Evolutionary conservation across 116 monocot genomes (phyloP), one percentile per base, ranked within the genome.

Genomic region (Papilionanthe hybrid): DNA sequence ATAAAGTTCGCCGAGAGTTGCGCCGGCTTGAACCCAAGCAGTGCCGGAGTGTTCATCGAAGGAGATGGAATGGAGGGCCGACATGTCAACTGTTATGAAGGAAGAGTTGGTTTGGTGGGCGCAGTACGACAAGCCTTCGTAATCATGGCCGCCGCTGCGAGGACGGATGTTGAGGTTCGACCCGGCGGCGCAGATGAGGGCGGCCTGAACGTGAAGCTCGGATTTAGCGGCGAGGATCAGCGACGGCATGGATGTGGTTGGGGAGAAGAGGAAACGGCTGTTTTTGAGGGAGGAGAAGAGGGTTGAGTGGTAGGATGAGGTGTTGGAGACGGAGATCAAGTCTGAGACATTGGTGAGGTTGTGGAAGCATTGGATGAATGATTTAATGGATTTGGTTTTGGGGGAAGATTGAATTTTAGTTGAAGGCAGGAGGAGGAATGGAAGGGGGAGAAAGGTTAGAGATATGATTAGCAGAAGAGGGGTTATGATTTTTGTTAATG

Each of bases 81-180:
- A 78, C 9, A 87, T 58, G 44, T 87, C 84, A 47, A 87, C 6
- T 18, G 79, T 43, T 22, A 81, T 56, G 75, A 87, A 84, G 1
- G 9, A 17, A 15, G 56, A 1, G 8, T 42, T 10, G 0, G 18
- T 19, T 10, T 72, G 49, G 2, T 3, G 5, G n/a, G 84, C 75
- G 20, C 45, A 72, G 76, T 87, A 87, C 3, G 87, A 87, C 81
- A 84, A 60, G 56, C 79, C 84, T 68, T 87, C 87, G 66, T 87
- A 87, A 73, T 87, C 87, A 41, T 87, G 87, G 2, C 87, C 87
- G 53, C 87, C 87, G 79, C 87, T 87, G 13, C 78, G 81, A 10
- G 75, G 65, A 15, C 87, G 81, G 32, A 87, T 7, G 5, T 29
- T 37, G 9, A 87, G 55, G 5, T 76, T 50, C 47, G 84, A 18